Evolutionary conservation across 495 filamentous ascomycete species (phyloP), one percentile per base, ranked within the genome.

Genomic region (Hypoxylon rickii): DNA sequence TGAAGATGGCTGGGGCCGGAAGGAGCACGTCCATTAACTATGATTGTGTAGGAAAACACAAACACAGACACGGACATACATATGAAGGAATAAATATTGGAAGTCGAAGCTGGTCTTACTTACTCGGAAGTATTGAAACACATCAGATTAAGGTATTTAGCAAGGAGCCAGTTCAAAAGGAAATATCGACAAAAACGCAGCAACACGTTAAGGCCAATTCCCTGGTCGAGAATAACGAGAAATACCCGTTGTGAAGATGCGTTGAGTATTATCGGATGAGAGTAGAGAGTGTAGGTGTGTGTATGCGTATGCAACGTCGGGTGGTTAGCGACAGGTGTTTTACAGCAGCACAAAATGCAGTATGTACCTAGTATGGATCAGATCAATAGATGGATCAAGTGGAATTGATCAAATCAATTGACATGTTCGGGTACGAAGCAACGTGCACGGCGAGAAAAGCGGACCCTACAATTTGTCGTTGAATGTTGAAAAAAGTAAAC

Each of bases 381-480:
- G n/a, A n/a, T n/a, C n/a, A n/a, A n/a, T n/a, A n/a, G n/a, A n/a
- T n/a, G n/a, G n/a, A n/a, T n/a, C n/a, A n/a, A n/a, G n/a, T n/a
- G n/a, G n/a, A n/a, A n/a, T n/a, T n/a, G n/a, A n/a, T n/a, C n/a
- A n/a, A n/a, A n/a, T n/a, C n/a, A n/a, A n/a, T n/a, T n/a, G n/a
- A n/a, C 38, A 40, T 43, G 45, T 0, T 43, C 20, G 18, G 31
- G 22, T 51, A 50, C 39, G n/a, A 36, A 51, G 47, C 20, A 61
- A 52, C 41, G 55, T 59, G 50, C 49, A 55, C 48, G 38, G 24
- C 15, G 26, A 60, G n/a, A 56, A 17, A 58, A 48, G 49, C 55
- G 55, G 55, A 37, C 52, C 52, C 34, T 64, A 61, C 61, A n/a
- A 56, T 59, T 57, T 63, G 60, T 39, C 3, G 12, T 12, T 36